Evolutionary conservation across 345 rosid genomes (phyloP).

Genomic region (Linum lewisii): DNA sequence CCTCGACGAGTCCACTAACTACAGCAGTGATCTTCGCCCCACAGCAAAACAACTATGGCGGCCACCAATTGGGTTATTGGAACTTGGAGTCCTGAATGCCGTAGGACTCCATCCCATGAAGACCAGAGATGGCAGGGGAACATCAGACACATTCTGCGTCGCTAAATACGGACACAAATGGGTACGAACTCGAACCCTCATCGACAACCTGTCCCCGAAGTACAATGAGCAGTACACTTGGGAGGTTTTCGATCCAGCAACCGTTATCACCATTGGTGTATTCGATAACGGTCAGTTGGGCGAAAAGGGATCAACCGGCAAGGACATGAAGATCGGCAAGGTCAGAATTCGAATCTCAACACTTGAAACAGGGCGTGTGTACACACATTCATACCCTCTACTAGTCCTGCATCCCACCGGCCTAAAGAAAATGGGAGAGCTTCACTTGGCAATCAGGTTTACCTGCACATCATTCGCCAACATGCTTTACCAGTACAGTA

Average conservation of each 20-base stretch:
- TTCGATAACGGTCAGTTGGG: slow-evolving; percentile 24
- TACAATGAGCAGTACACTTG: slow-evolving; percentile 28
- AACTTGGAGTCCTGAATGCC: slow-evolving; percentile 25
- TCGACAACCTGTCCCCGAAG: slow-evolving; percentile 20
- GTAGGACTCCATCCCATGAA: slow-evolving; percentile 28
- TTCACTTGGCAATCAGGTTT: slow-evolving; percentile 27
- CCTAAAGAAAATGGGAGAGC: slow-evolving; percentile 27
- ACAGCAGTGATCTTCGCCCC: slow-evolving; percentile 28
- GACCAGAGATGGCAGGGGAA: slow-evolving; percentile 25
- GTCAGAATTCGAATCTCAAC: slow-evolving; percentile 27
- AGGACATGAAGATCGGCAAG: slow-evolving; percentile 27
- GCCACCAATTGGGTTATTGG: slow-evolving; percentile 25
- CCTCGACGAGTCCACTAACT: slow-evolving; percentile 26
- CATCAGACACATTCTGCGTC: slow-evolving; percentile 26
- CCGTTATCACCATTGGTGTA: slow-evolving; percentile 27
- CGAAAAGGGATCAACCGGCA: slow-evolving; percentile 18
- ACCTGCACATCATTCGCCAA: slow-evolving; percentile 23
- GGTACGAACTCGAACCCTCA: slow-evolving; percentile 25
- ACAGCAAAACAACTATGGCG: slow-evolving; percentile 30
- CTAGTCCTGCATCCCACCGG: slow-evolving; percentile 26
- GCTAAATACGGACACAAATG: slow-evolving; percentile 29
- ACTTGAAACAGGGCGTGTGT: slow-evolving; percentile 26
- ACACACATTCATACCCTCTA: slow-evolving; percentile 25
- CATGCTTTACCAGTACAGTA: slow-evolving; percentile 24
- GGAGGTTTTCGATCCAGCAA: slow-evolving; percentile 27